Conservation (phyloP, 75 land plant genomes). For the Pinus tabuliformis region DNA sequence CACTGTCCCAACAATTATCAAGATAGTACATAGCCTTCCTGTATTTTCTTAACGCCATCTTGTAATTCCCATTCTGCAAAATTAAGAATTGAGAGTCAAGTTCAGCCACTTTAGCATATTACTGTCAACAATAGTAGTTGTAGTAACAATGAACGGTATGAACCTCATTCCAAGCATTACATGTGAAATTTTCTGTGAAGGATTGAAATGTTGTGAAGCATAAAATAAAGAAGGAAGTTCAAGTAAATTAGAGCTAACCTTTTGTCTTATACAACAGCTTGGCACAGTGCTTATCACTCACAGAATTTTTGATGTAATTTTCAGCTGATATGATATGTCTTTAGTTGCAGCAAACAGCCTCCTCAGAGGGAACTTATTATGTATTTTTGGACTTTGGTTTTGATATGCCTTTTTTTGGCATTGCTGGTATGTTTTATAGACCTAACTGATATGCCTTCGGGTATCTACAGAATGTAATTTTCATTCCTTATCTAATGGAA, state of each 20-base stretch:
- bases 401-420: too few species aligned
- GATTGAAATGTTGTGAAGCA: neutral
- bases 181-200: neutral
- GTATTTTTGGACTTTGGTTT: too few species aligned
- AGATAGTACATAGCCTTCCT: constrained; percentile 46
- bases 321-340: too few species aligned
- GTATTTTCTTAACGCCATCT: constrained; percentile 46
- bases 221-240: neutral
- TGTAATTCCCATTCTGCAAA: constrained; percentile 39
- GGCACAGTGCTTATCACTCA: too few species aligned
- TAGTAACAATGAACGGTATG: neutral
- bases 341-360: too few species aligned
- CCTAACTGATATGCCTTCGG: too few species aligned
- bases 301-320: too few species aligned
- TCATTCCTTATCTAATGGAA: too few species aligned
- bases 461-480: too few species aligned
- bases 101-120: neutral
- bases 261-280: too few species aligned
- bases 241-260: neutral
- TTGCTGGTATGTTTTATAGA: too few species aligned
- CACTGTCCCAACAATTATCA: constrained; percentile 52
- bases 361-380: too few species aligned
- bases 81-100: neutral
- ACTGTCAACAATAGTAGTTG: neutral
- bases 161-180: neutral